Evolutionary conservation across 106 monocot genomes (phyloP).

Genomic region (Alisma plantagoaquatica): DNA sequence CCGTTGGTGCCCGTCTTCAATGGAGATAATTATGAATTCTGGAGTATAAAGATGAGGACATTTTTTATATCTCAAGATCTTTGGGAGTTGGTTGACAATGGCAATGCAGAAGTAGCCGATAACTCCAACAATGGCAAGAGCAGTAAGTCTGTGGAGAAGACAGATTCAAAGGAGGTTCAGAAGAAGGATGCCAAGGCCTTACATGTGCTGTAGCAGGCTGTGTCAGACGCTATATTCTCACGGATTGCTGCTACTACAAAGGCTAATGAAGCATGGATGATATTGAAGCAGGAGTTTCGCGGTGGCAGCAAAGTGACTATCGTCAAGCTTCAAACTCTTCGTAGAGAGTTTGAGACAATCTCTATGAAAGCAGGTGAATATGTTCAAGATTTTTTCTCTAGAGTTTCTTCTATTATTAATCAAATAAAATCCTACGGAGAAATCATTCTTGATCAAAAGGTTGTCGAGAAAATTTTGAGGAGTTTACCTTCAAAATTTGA

Average conservation of each 20-base stretch:
- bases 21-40: not conserved
- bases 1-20: not conserved
- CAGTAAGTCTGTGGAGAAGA: not conserved
- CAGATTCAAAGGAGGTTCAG: not conserved
- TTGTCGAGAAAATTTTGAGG: constrained; percentile 6
- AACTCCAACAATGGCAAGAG: not conserved
- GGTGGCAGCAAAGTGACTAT: not conserved
- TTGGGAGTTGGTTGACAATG: not conserved
- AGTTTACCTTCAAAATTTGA: constrained; percentile 5
- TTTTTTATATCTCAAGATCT: not conserved
- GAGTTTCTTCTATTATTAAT: not conserved
- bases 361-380: not conserved
- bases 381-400: not conserved
- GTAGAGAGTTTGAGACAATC: constrained; percentile 10
- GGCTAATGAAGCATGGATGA: constrained; percentile 5
- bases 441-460: not conserved
- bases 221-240: not conserved
- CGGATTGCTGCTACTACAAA: not conserved
- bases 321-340: constrained; percentile 1
- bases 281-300: not conserved
- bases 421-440: constrained; percentile 10
- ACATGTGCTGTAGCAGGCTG: constrained; percentile 2
- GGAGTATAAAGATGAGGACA: not conserved
- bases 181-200: not conserved
- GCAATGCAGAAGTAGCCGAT: not conserved